Conservation (phyloP, 768 basidiomycete genomes). For the Termitomyces sp. region DNA sequence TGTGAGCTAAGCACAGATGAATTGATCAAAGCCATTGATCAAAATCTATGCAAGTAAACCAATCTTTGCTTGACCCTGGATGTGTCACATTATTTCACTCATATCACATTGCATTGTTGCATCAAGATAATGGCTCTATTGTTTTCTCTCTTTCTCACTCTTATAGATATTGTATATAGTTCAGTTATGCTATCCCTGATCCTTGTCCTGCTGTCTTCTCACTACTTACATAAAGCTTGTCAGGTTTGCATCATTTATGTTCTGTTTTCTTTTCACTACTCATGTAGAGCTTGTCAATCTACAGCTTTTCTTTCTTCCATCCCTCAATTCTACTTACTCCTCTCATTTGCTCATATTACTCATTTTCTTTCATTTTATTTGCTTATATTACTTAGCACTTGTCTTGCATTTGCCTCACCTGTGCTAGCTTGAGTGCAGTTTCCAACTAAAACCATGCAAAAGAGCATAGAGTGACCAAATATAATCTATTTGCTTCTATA, state of each 20-base stretch:
- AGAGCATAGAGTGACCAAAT: background rate
- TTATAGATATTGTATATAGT: background rate
- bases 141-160: no score
- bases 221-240: no score
- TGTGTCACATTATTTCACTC: no score
- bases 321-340: background rate
- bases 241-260: no score
- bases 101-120: no score
- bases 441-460: no score
- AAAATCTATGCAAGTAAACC: no score
- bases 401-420: background rate
- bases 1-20: no score
- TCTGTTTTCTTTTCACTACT: background rate
- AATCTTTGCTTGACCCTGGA: no score
- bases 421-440: background rate
- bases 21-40: no score
- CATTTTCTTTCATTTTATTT: background rate
- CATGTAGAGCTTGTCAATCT: background rate
- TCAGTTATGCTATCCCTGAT: background rate
- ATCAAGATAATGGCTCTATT: no score
- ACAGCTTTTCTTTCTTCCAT: background rate
- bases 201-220: background rate
- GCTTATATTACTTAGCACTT: background rate
- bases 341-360: background rate
- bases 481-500: background rate